Base-by-base conservation (phyloP, 2,329 filamentous ascomycete species). In the Tolypocladium capitatum region DNA sequence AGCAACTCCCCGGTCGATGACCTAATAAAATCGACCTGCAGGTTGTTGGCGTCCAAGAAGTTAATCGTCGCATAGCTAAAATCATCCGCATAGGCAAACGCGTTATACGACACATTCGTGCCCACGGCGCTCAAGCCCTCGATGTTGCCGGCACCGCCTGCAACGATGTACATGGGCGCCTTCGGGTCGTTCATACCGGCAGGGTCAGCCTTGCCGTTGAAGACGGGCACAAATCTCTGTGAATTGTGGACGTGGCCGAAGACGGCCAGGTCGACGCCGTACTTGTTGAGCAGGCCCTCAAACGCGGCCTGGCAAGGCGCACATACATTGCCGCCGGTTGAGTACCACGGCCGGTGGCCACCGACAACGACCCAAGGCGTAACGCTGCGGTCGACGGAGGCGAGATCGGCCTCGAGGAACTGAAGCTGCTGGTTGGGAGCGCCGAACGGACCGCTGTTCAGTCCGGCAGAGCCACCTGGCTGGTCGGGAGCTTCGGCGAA, bases 171-270 rank as follows among this genome's bases (percentile, higher is more conserved):
- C 56, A 59, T 57, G 32, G 57, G 56, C 6, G 57, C 57, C 48
- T 53, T 55, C 27, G 57, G 56, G 53, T 72, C 62, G 10, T 63
- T 36, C 52, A 69, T 52, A 3, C 67, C 68, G 0, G 56, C 59
- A 0, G 64, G 51, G 47, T 72, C 68, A 0, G 57, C 58, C 0
- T 55, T 57, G 51, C 57, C 55, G 49, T 68, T 63, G 58, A 59
- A 59, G 2, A 65, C 58, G 27, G 63, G 72, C 56, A 64, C 51
- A 53, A 77, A 75, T 1, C 76, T 69, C 61, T 80, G 74, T 27
- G 72, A 71, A 60, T 76, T 78, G 60, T 80, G 76, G 14, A 76
- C 72, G 55, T 80, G 76, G 2, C 76, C 76, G 52, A 78, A 76
- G 7, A 80, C 63, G 27, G 61, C 75, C 5, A 79, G 58, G 52